Percentiles rank a stretch among this genome's conserved stretches.
Conservation (phyloP, 257 asterid species). For the Avicennia marina region DNA sequence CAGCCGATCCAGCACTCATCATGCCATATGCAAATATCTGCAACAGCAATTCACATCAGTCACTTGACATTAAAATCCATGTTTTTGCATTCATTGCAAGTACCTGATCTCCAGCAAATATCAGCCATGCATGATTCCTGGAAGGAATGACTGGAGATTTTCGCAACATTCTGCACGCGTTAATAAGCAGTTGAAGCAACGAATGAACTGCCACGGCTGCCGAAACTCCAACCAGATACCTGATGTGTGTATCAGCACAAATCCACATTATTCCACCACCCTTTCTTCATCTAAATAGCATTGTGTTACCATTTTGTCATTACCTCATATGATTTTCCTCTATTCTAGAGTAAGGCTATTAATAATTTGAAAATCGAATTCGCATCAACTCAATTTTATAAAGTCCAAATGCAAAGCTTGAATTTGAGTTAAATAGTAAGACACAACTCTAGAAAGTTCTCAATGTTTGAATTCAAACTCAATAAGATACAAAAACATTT, state of each 20-base stretch:
- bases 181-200: slow-evolving; percentile 56
- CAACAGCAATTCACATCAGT: neutral
- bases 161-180: slow-evolving; percentile 34
- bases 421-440: no score
- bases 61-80: neutral
- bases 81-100: no score
- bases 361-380: no score
- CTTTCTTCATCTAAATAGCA: slow-evolving; percentile 12
- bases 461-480: no score
- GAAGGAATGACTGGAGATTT: slow-evolving; percentile 49
- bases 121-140: slow-evolving; percentile 63
- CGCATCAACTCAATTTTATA: no score
- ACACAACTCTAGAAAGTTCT: no score
- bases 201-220: slow-evolving; percentile 72
- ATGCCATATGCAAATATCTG: slow-evolving; percentile 68
- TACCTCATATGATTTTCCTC: no score
- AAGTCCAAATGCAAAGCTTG: no score
- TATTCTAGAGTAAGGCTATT: no score
- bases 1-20: slow-evolving; percentile 95
- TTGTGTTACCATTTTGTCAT: neutral
- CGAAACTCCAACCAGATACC: slow-evolving; percentile 80
- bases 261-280: slow-evolving; percentile 30
- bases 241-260: slow-evolving; percentile 18
- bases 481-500: no score
- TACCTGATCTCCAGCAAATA: slow-evolving; percentile 90